Base-by-base conservation (phyloP, 2,329 filamentous ascomycete species). In the Lachnellula hyalina region DNA sequence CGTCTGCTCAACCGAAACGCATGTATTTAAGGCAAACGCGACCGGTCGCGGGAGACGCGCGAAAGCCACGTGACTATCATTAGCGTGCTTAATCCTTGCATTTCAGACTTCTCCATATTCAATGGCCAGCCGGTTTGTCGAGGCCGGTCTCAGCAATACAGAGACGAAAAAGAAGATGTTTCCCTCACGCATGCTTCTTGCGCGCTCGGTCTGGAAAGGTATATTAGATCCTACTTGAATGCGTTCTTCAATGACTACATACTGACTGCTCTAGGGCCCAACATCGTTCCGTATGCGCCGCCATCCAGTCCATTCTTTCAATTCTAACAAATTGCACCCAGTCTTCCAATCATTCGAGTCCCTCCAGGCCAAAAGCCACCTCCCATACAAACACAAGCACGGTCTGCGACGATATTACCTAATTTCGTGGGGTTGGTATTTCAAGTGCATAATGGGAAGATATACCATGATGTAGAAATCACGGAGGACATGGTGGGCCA, bases 401-500 rank as follows among this genome's bases (percentile, higher is more conserved):
- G 86, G 61, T 77, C 80, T 50, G 86, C 86, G 41, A 89, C 86
- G 0, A 89, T 90, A 60, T 75, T 89, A 34, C 86, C 86, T 3
- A 87, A 84, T 64, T 89, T 89, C 65, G 83, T 90, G 21, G 85
- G 85, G 1, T 68, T 88, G 59, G 78, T 80, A 64, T 90, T 90
- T 68, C 81, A 86, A 62, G 79, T 90, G 28, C 83, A 90, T 69
- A 88, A 89, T 69, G 86, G 86, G 41, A 89, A 88, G 73, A 78
- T 73, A 14, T 89, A 89, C 66, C 71, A 82, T 49, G 85, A 89
- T 67, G 76, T 90, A 35, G 76, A 77, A 53, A 84, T 90, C 58
- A 89, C 86, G 1, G 86, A 89, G 69, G 84, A 89, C 66, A 90
- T 90, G 86, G 86, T 90, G 11, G 86, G 86, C 53, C 81, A 86